Percentiles rank a stretch among this genome's conserved stretches.
Evolutionary conservation across 2,329 filamentous ascomycete genomes (phyloP).

Genomic region (Pyricularia grisea): DNA sequence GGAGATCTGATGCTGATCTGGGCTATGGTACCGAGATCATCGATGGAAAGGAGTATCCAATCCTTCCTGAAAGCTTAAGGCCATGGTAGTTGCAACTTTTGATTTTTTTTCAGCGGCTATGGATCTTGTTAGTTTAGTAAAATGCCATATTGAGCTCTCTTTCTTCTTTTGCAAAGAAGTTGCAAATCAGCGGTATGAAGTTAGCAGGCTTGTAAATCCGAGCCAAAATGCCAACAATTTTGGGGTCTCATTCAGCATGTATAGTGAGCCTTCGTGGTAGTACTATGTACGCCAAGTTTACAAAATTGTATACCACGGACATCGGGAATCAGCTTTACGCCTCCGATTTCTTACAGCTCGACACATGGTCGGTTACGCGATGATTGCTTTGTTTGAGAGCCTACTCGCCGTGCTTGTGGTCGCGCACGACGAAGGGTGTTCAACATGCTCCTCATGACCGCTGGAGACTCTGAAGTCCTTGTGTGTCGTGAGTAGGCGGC

Average conservation of each 20-base stretch:
- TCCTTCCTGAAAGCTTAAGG: conserved; percentile 23
- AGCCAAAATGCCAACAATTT: no score
- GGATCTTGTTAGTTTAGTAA: no score
- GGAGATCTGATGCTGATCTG: conserved; percentile 14
- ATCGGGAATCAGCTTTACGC: no score
- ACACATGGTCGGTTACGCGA: background rate
- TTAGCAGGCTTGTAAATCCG: no score
- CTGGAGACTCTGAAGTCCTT: conserved; percentile 51
- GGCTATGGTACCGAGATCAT: conserved; percentile 29
- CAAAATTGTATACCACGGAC: no score
- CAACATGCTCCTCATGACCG: conserved; percentile 61
- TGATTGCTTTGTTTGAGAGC: conserved; percentile 44
- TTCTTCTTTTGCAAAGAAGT: no score
- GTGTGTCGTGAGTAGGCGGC: conserved; percentile 66
- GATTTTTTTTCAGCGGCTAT: no score
- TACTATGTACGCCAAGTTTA: no score
- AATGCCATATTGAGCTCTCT: no score
- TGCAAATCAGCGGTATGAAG: no score
- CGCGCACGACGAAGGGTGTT: conserved; percentile 53
- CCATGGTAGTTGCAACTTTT: conserved; percentile 20
- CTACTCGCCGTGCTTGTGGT: conserved; percentile 59
- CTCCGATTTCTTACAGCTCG: background rate
- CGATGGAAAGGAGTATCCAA: conserved; percentile 29
- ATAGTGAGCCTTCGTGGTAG: no score
- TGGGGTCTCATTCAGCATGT: no score